Evolutionary conservation across 1,284 basidiomycete genomes (phyloP).

Genomic region (Tremellales sp.): DNA sequence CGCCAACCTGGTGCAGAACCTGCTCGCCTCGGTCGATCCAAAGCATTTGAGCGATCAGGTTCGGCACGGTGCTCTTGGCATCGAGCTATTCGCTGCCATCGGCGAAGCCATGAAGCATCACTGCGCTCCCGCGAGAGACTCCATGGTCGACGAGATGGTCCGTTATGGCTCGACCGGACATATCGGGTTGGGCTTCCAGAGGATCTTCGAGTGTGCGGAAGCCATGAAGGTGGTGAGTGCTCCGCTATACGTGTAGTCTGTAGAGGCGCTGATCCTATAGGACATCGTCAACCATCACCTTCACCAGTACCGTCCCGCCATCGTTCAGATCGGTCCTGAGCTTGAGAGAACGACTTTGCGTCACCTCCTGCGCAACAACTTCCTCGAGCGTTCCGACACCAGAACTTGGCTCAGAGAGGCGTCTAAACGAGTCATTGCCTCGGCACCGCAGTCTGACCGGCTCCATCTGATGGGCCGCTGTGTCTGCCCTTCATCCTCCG

Average conservation of each 20-base stretch:
- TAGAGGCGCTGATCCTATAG: conserved; percentile 48
- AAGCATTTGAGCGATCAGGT: conserved; percentile 74
- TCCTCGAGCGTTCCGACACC: conserved; percentile 27
- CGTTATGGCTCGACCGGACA: conserved; percentile 57
- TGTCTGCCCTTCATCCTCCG: conserved; percentile 18
- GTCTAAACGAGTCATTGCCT: conserved; percentile 28
- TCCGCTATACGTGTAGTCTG: not conserved
- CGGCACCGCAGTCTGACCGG: conserved; percentile 17
- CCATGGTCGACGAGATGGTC: conserved; percentile 78
- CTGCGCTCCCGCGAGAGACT: conserved; percentile 88
- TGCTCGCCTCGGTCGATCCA: conserved; percentile 52
- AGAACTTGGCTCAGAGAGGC: conserved; percentile 34
- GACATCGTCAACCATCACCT: conserved; percentile 95
- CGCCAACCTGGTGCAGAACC: conserved; percentile 48
- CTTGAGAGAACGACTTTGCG: not conserved
- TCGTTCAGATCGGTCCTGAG: conserved; percentile 54
- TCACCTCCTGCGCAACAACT: conserved; percentile 10
- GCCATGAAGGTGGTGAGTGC: conserved; percentile 54
- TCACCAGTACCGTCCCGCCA: conserved; percentile 67
- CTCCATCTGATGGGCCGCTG: conserved; percentile 30
- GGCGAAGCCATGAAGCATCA: conserved; percentile 81
- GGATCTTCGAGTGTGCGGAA: conserved; percentile 87
- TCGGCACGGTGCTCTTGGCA: conserved; percentile 69
- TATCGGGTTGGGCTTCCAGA: conserved; percentile 69
- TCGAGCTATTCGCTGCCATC: conserved; percentile 70